Percentiles rank a stretch among this genome's conserved stretches.
These are phyloP conservation scores for Candida schatavii DNA, from an alignment of 805 yeast species.

Conservation along the genomic window DNA sequence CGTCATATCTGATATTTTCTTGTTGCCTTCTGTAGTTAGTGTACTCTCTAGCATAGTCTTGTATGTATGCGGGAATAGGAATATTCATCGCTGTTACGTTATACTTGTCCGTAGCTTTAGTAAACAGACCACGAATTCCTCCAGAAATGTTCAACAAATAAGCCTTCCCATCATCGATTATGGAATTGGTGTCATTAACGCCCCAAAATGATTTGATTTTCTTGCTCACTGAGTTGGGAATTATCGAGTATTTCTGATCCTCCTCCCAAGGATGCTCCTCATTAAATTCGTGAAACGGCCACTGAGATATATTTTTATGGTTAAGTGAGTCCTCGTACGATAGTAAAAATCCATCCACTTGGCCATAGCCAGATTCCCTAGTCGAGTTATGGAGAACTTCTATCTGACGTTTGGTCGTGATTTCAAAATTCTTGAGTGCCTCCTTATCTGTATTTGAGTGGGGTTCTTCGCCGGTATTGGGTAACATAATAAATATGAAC, in stretches of 20 bases:
- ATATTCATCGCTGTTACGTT: slow-evolving; percentile 15
- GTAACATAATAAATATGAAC: slow-evolving; percentile 32
- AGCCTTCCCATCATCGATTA: slow-evolving; percentile 11
- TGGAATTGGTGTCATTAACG: slow-evolving; percentile 6
- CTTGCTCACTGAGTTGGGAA: slow-evolving; percentile 57
- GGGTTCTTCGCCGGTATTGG: slow-evolving; percentile 28
- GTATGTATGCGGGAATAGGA: slow-evolving; percentile 27
- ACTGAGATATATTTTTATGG: slow-evolving; percentile 46
- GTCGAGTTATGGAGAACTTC: slow-evolving; percentile 35
- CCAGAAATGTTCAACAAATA: slow-evolving; percentile 39
- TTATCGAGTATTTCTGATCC: slow-evolving; percentile 50
- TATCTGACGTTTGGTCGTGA: slow-evolving; percentile 17
- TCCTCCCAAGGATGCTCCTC: slow-evolving; percentile 45
- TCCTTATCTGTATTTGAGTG: slow-evolving; percentile 22
- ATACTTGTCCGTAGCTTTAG: slow-evolving; percentile 4
- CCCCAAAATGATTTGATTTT: slow-evolving; percentile 57
- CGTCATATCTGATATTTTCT: slow-evolving; percentile 24
- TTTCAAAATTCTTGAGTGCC: slow-evolving; percentile 23
- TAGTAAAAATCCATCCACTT: slow-evolving; percentile 68
- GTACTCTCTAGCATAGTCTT: slow-evolving; percentile 26
- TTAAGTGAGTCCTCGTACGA: slow-evolving; percentile 58
- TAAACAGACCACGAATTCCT: slow-evolving; percentile 31
- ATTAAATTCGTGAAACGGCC: slow-evolving; percentile 52
- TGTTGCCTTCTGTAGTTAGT: slow-evolving; percentile 22
- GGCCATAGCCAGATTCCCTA: slow-evolving; percentile 57